These are phyloP conservation scores for Carex sylvatica DNA, from an alignment of 202 grass and related monocot species.

Conservation along the genomic window DNA sequence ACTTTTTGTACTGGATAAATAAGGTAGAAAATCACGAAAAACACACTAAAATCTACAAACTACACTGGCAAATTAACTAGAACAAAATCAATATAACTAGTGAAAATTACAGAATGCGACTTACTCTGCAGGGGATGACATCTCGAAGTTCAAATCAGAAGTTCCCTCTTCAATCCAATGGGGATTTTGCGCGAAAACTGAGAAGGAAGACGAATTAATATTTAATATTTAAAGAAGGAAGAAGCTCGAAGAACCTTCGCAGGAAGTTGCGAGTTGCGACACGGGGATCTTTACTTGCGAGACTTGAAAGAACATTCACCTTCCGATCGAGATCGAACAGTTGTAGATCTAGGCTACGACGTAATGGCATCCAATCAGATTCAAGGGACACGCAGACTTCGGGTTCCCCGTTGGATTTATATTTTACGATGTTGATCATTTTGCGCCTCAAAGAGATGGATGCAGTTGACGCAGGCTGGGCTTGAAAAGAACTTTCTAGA, in stretches of 20 bases:
- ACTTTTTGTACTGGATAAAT: background rate
- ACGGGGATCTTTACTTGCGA: background rate
- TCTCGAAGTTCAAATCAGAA: constrained; percentile 19
- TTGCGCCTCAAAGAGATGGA: too few relatives aligned
- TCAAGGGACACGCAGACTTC: constrained; percentile 25
- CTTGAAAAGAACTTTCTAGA: too few relatives aligned
- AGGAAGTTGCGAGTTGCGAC: background rate
- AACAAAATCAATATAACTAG: background rate
- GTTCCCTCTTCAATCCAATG: background rate
- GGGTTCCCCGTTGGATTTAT: background rate
- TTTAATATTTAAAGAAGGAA: background rate
- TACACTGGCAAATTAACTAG: background rate
- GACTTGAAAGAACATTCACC: background rate
- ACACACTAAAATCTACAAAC: background rate
- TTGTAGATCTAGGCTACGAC: background rate
- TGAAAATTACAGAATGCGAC: constrained; percentile 18
- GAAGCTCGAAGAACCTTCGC: constrained; percentile 34
- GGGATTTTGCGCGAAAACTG: background rate
- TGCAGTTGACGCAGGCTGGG: too few relatives aligned
- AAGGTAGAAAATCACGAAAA: background rate
- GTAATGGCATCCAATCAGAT: constrained; percentile 10
- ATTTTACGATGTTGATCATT: too few relatives aligned
- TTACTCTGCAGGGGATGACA: constrained; percentile 79
- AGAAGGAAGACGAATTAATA: background rate
- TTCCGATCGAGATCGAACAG: constrained; percentile 35